Percentiles rank a stretch among this genome's conserved stretches.
phyloP scores from a whole-genome alignment of 2,329 filamentous ascomycete species.

The Botrytis pseudocinerea region DNA sequence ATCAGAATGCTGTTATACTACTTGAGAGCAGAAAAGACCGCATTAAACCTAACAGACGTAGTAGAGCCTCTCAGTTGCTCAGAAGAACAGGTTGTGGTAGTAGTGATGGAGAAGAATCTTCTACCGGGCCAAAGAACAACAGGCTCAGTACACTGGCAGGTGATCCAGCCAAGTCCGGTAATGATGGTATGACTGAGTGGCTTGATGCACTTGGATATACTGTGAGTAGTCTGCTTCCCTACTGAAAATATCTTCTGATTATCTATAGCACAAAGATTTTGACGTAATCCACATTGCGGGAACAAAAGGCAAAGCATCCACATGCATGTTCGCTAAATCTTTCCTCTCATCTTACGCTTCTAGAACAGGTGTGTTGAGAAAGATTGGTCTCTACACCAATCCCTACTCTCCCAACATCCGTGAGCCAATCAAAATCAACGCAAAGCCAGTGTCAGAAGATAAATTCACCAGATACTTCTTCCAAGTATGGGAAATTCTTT shows the following conservation, averaged over 20 bases:
- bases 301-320: constrained; percentile 72
- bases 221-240: not conserved
- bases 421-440: constrained; percentile 64
- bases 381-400: constrained; percentile 64
- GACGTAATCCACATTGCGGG: constrained; percentile 64
- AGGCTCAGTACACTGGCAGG: not conserved
- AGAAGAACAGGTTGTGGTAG: constrained; percentile 4
- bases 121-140: not conserved
- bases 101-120: constrained; percentile 9
- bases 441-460: constrained; percentile 54
- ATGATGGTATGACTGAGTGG: constrained; percentile 18
- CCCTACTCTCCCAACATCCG: constrained; percentile 65
- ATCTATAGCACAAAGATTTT: constrained; percentile 11
- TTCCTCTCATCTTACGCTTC: constrained; percentile 55
- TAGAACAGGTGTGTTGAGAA: constrained; percentile 28
- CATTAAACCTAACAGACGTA: not conserved
- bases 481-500: constrained; percentile 25
- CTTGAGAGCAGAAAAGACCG: constrained; percentile 11
- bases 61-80: constrained; percentile 11
- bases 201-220: constrained; percentile 18
- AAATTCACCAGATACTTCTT: constrained; percentile 49
- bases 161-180: not conserved
- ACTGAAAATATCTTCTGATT: not conserved
- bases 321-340: constrained; percentile 63
- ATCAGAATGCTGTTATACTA: constrained; percentile 8